phyloP scores from a whole-genome alignment of 2,329 filamentous ascomycete genomes.

The Fusarium sp. region DNA sequence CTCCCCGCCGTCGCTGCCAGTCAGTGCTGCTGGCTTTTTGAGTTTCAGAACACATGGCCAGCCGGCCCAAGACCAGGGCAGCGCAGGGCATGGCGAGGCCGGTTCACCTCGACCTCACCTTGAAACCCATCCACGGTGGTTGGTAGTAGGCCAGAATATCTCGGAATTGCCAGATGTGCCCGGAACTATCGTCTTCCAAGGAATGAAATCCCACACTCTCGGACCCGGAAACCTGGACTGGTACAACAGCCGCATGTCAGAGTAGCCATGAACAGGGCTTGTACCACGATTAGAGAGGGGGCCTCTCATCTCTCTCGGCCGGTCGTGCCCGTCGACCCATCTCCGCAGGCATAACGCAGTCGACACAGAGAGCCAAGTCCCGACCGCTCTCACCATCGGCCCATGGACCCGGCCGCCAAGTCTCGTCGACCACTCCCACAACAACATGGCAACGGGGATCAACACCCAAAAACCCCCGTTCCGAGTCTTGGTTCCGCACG shows the following conservation, averaged over 20 bases:
- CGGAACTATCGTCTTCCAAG: conserved; percentile 15
- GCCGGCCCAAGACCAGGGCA: conserved; percentile 15
- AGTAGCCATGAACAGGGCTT: conserved; percentile 28
- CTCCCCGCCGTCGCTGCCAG: background rate
- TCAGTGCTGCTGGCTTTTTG: conserved; percentile 3
- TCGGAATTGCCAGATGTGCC: conserved; percentile 2
- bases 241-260: conserved; percentile 16
- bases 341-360: conserved; percentile 13
- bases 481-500: conserved; percentile 23
- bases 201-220: background rate
- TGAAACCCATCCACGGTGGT: background rate
- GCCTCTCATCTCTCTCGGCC: conserved; percentile 16
- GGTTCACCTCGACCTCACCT: conserved; percentile 1
- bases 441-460: conserved; percentile 34
- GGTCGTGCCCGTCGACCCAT: conserved; percentile 24
- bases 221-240: conserved; percentile 16
- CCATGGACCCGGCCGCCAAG: conserved; percentile 40
- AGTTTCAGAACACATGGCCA: conserved; percentile 27
- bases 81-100: background rate
- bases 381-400: conserved; percentile 34
- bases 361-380: conserved; percentile 13
- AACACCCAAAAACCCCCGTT: conserved; percentile 16
- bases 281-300: conserved; percentile 2
- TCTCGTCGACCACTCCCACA: conserved; percentile 14
- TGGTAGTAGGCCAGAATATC: conserved; percentile 4